Evolutionary conservation across 257 asterid species (phyloP), one percentile per base, ranked within the genome.

Genomic region (Scutellaria galericulata): DNA sequence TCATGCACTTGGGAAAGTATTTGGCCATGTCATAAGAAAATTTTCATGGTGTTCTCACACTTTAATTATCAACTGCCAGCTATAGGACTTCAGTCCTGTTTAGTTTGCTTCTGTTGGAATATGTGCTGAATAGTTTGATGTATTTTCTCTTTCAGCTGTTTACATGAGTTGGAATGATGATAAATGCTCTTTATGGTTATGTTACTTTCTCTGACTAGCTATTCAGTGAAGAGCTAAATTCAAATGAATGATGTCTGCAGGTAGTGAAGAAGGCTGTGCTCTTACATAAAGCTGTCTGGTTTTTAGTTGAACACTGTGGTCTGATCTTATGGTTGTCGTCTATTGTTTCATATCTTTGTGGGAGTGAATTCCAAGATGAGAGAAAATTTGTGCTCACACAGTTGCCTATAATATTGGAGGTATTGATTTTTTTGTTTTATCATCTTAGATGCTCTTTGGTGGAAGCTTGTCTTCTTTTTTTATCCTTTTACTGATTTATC

Each of bases 311-410:
- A 80, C 84, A 85, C 70, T 81, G 96, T 86, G 96, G 97, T 68
- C 73, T 91, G 59, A 78, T 93, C 67, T 75, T 88, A 70, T 93
- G 97, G 98, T 64, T 90, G 78, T 91, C 97, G 14, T 84, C 92
- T 76, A 77, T 86, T 78, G 79, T 89, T 75, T 81, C 96, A 71
- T 80, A 86, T 66, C 72, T 79, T 40, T 72, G 68, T 37, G 74
- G 83, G 72, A 80, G 70, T 66, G 84, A 73, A 73, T 52, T 66
- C 66, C 75, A 75, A 62, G 86, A 77, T 52, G 77, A 74, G 63
- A 81, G 71, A 75, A 72, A 71, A 20, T 77, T 73, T 72, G 66
- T 68, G 62, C 58, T 78, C 66, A 76, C 75, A 39, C 88, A 80
- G 75, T 80, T 89, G 83, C 84, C 88, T 71, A 68, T 66, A 74